These are phyloP conservation scores for Thecaphora frezii DNA, from an alignment of 1,284 basidiomycete genomes.

Conservation along the genomic window DNA sequence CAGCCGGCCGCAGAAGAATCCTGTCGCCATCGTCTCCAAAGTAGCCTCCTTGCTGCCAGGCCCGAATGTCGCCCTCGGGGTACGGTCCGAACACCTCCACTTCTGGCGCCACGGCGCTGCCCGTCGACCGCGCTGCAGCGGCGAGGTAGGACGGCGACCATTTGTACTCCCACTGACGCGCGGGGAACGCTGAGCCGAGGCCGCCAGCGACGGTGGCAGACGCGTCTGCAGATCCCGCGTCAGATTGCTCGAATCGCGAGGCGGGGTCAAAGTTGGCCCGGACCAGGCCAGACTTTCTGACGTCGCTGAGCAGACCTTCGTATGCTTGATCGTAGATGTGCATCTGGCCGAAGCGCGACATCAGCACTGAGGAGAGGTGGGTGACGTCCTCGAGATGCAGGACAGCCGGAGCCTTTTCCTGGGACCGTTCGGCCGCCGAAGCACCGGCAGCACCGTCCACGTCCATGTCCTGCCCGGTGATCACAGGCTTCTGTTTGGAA, in stretches of 20 bases:
- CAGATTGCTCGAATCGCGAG: constrained; percentile 10
- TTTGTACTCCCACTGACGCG: constrained; percentile 42
- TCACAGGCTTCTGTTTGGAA: background rate
- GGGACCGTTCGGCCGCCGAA: background rate
- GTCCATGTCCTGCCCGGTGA: background rate
- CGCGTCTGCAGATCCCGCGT: background rate
- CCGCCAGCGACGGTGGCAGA: background rate
- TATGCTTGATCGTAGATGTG: constrained; percentile 56
- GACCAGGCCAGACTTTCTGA: constrained; percentile 45
- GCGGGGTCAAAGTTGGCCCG: constrained; percentile 54
- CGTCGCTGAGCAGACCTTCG: constrained; percentile 42
- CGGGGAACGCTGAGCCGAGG: background rate
- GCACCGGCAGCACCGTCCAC: background rate
- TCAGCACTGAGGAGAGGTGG: constrained; percentile 45
- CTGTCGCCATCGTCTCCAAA: constrained; percentile 48
- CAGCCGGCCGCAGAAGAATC: constrained; percentile 33
- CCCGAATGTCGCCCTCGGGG: constrained; percentile 23
- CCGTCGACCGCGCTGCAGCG: constrained; percentile 26
- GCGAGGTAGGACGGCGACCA: constrained; percentile 53
- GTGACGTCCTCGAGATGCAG: constrained; percentile 44
- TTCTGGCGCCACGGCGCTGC: constrained; percentile 28
- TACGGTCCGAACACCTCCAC: constrained; percentile 51
- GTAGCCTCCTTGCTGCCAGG: constrained; percentile 50
- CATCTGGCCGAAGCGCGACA: constrained; percentile 47
- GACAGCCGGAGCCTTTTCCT: constrained; percentile 7